Evolutionary conservation across 2,329 filamentous ascomycete genomes (phyloP).

Genomic region (Colletotrichum sp.): DNA sequence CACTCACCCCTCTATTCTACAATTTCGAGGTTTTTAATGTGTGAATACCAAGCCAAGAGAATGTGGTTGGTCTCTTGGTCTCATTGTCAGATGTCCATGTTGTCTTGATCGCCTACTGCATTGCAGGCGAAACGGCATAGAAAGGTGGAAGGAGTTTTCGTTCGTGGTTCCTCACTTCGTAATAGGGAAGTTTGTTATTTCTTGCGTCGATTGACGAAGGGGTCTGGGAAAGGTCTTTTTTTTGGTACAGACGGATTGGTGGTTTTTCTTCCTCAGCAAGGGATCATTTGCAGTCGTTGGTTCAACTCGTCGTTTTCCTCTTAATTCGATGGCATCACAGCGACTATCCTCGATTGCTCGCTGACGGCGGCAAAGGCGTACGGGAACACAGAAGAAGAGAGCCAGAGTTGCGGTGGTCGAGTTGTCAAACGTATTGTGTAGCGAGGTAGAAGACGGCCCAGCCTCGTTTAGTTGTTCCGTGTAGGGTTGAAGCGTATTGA

Average conservation of each 20-base stretch:
- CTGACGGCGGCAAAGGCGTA: conserved; percentile 18
- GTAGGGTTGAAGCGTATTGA: neutral
- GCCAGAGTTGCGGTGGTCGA: neutral
- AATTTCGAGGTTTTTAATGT: conserved; percentile 14
- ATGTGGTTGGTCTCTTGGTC: conserved; percentile 4
- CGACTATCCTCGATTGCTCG: neutral
- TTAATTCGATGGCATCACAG: conserved; percentile 19
- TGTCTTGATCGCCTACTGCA: conserved; percentile 19
- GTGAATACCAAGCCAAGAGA: conserved; percentile 15
- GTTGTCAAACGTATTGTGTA: neutral
- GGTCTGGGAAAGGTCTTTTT: neutral
- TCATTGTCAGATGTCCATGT: conserved; percentile 13
- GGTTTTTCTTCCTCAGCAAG: neutral
- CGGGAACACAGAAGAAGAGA: conserved; percentile 7
- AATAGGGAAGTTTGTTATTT: conserved; percentile 18
- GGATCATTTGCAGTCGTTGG: neutral
- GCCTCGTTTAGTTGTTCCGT: neutral
- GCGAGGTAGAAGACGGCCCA: neutral
- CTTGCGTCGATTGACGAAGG: conserved; percentile 1
- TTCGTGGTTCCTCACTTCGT: neutral
- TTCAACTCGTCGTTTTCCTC: conserved; percentile 1
- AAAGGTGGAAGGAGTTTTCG: conserved; percentile 3
- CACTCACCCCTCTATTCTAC: neutral
- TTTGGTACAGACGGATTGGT: conserved; percentile 11
- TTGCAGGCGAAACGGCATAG: conserved; percentile 21